Percentiles rank a stretch among this genome's conserved stretches.
Evolutionary conservation across 306 rosid species (phyloP).

Genomic region (Castanea crenata): DNA sequence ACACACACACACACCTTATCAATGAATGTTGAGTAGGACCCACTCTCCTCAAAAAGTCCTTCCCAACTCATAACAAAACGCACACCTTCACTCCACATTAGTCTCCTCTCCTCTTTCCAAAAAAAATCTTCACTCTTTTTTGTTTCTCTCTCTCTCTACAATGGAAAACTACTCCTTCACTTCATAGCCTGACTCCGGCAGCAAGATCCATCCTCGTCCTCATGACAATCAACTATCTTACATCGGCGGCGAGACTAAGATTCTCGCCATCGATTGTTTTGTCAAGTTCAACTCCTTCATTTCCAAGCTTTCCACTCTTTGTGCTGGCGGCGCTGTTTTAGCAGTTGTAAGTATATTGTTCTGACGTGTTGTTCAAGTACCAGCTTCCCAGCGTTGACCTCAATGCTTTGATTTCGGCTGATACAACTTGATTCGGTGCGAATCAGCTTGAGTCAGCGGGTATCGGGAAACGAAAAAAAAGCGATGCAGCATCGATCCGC

Average conservation of each 20-base stretch:
- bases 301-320: slow-evolving; percentile 63
- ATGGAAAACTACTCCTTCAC: slow-evolving; percentile 75
- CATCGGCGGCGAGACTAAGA: slow-evolving; percentile 90
- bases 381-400: slow-evolving; percentile 96
- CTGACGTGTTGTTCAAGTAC: slow-evolving; percentile 69
- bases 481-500: no score
- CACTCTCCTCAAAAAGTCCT: slow-evolving; percentile 12
- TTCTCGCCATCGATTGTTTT: slow-evolving; percentile 76
- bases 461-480: no score
- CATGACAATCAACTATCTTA: slow-evolving; percentile 89
- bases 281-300: slow-evolving; percentile 53
- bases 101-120: background rate
- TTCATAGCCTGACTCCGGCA: slow-evolving; percentile 85
- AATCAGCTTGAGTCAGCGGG: no score
- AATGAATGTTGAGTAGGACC: slow-evolving; percentile 27
- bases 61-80: background rate
- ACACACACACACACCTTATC: background rate
- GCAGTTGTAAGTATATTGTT: no score
- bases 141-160: background rate
- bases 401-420: slow-evolving; percentile 69
- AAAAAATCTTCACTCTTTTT: background rate
- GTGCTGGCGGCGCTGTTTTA: background rate
- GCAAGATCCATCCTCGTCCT: slow-evolving; percentile 88
- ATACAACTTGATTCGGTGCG: no score
- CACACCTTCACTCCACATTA: background rate